A percentile compares a stretch with the other conserved stretches of the same genome.
phyloP scores from a whole-genome alignment of 495 filamentous ascomycete species.

The Penicillium subrubescens region DNA sequence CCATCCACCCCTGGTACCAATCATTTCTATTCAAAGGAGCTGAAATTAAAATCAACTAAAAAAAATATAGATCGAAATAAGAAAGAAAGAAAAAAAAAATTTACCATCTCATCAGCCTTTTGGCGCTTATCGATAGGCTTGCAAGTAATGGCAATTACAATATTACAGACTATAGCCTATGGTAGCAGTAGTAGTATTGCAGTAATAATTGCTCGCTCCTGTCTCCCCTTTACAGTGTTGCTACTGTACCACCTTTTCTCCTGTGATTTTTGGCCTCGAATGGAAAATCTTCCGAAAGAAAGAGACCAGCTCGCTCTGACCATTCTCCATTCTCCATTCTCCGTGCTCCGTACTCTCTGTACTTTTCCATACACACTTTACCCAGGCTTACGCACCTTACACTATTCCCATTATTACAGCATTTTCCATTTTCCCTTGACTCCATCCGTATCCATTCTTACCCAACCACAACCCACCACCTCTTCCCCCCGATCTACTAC shows the following conservation, averaged over 20 bases:
- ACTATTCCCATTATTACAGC: background rate
- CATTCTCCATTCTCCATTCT: constrained; percentile 3
- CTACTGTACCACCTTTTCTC: background rate
- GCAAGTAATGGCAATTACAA: background rate
- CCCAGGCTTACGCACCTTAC: background rate
- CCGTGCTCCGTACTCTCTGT: background rate
- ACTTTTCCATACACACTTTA: background rate
- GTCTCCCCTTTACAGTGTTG: background rate
- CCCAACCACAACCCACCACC: background rate
- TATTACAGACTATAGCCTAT: background rate
- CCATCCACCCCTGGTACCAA: background rate
- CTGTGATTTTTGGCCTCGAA: background rate
- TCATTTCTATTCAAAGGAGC: background rate
- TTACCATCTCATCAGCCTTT: background rate
- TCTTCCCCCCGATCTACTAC: background rate
- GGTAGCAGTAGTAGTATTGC: no score
- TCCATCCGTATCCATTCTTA: background rate
- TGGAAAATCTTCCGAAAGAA: background rate
- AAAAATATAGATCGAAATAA: background rate
- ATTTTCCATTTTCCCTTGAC: background rate
- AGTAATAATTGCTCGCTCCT: background rate
- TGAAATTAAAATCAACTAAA: background rate
- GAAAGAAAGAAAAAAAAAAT: background rate
- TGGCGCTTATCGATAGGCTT: background rate
- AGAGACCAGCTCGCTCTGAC: background rate